Evolutionary conservation across 2,329 filamentous ascomycete species (phyloP).

Genomic region (Aspergillus texensis): DNA sequence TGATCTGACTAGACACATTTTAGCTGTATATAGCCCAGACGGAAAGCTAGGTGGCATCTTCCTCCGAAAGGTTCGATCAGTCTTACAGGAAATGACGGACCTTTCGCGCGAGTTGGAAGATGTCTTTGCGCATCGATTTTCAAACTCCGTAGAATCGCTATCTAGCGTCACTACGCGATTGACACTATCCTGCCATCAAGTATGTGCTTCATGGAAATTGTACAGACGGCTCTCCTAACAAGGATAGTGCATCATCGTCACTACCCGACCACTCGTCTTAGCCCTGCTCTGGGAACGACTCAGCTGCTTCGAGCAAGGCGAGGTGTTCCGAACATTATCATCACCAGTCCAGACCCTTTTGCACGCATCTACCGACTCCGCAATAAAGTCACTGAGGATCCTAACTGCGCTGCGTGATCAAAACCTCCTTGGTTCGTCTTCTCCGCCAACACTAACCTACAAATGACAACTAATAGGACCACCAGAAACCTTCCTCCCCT

Average conservation of each 20-base stretch:
- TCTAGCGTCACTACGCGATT: conserved; percentile 41
- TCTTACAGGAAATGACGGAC: conserved; percentile 35
- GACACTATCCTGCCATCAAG: conserved; percentile 37
- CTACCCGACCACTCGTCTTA: conserved; percentile 25
- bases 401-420: conserved; percentile 27
- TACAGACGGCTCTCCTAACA: not conserved
- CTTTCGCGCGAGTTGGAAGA: conserved; percentile 39
- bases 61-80: conserved; percentile 36
- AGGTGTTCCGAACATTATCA: conserved; percentile 20
- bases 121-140: conserved; percentile 37
- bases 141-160: conserved; percentile 39
- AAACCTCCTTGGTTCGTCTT: conserved; percentile 24
- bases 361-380: conserved; percentile 26
- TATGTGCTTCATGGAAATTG: conserved; percentile 10
- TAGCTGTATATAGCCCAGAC: conserved; percentile 40
- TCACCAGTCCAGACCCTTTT: conserved; percentile 25
- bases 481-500: conserved; percentile 38
- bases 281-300: conserved; percentile 24
- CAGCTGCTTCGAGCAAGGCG: conserved; percentile 20
- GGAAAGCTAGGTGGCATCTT: conserved; percentile 29
- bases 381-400: conserved; percentile 24
- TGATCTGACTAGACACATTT: not conserved
- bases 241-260: conserved; percentile 30
- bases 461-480: conserved; percentile 4
- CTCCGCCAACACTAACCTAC: not conserved